phyloP scores from a whole-genome alignment of 306 rosid genomes.

The Dalbergia cultrata region DNA sequence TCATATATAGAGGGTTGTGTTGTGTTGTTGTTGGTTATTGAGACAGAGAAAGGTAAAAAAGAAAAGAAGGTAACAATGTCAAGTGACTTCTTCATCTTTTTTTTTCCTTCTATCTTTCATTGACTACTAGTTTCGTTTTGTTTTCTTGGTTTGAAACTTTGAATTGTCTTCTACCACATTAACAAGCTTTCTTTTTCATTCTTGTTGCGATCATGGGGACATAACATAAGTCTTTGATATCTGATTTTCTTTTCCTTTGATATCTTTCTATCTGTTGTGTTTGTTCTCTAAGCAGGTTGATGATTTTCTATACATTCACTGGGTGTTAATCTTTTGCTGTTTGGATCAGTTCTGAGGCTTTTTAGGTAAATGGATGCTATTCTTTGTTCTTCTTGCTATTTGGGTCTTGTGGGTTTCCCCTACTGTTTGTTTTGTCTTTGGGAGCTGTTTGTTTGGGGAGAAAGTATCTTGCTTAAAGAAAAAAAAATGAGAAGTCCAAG shows the following conservation, averaged over 20 bases:
- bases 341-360: conserved; percentile 45
- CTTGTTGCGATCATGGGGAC: conserved; percentile 41
- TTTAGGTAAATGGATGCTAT: conserved; percentile 52
- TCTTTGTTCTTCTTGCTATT: conserved; percentile 18
- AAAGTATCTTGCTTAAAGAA: conserved; percentile 9
- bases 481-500: conserved; percentile 10
- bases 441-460: conserved; percentile 19
- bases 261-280: not conserved
- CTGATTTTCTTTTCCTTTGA: not conserved
- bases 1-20: not conserved
- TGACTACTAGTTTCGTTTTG: conserved; percentile 41
- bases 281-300: conserved; percentile 39
- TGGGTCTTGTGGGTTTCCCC: not conserved
- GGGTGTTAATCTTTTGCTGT: conserved; percentile 30
- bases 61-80: conserved; percentile 36
- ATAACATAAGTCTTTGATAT: conserved; percentile 3
- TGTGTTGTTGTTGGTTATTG: conserved; percentile 54
- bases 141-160: not conserved
- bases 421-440: conserved; percentile 25
- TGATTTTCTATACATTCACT: conserved; percentile 9
- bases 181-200: conserved; percentile 16
- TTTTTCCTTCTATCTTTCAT: conserved; percentile 26
- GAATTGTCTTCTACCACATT: conserved; percentile 34
- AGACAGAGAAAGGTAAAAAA: conserved; percentile 21
- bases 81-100: conserved; percentile 24